Evolutionary conservation across 23 red algal species (phyloP), one percentile per base, ranked within the genome.

Genomic region (Agarophyton chilense): DNA sequence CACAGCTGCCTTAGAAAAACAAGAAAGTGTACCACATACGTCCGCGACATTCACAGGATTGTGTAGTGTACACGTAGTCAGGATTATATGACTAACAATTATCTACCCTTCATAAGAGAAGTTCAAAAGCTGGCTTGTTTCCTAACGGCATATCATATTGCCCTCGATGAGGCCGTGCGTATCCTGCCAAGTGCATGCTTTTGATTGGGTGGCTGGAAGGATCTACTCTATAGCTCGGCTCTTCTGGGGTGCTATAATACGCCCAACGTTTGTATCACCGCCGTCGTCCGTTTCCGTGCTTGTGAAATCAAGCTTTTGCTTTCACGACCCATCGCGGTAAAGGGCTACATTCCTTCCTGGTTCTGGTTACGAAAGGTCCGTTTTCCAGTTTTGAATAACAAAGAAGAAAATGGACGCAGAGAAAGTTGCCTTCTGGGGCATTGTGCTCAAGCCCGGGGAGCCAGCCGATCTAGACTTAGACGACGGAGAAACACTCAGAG

Each of bases 391-490:
- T 9, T 65, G 22, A 2, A 65, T 65, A 65, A 26, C 56, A 1
- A 31, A 28, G 22, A 25, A 14, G 14, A 36, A 6, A 61, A 91
- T 91, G 88, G 88, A 91, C 25, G 45, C 88, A 19, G 75, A 81
- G 33, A 91, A 82, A 52, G 46, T 81, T 4, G 76, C 80, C 40
- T 94, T 81, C 44, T 85, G 72, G 82, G 91, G 91, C 40, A 86
- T 94, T 84, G 82, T 65, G 16, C 91, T 94, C 29, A 79, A 84
- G 61, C 91, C 91, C 21, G 91, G 91, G 47, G 81, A 77, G 29
- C 55, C 80, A 13, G 72, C 81, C 46, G 67, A 84, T 49, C 72
- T 94, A n/a, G 91, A 94, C 42, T 53, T 94, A 35, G 62, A 84
- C 52, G 72, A 87, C 71, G 81, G 71, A 25, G 91, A 85, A 61